Percentiles rank a stretch among this genome's conserved stretches.
phyloP scores from a whole-genome alignment of 148 eudicot genomes.

The Hydrangea macrophylla region DNA sequence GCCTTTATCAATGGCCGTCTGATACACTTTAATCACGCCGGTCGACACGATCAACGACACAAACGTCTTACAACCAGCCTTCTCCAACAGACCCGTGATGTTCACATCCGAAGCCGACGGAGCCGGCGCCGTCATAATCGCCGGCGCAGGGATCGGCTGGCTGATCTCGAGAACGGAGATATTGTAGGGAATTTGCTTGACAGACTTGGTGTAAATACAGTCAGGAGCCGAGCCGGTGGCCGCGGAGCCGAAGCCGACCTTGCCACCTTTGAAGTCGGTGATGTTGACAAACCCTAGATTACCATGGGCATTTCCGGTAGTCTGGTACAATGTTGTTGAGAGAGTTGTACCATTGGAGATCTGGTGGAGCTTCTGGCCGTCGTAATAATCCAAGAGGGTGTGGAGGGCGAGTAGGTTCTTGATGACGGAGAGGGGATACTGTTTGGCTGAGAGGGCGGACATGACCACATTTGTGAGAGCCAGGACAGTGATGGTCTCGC shows the following conservation, averaged over 20 bases:
- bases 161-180: conserved; percentile 34
- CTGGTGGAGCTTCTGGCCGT: conserved; percentile 48
- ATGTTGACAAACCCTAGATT: conserved; percentile 52
- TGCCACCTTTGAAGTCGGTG: conserved; percentile 53
- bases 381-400: conserved; percentile 64
- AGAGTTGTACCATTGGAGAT: conserved; percentile 37
- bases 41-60: conserved; percentile 21
- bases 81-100: conserved; percentile 28
- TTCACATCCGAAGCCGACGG: conserved; percentile 28
- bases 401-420: conserved; percentile 57
- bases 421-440: conserved; percentile 49
- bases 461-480: conserved; percentile 51
- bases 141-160: conserved; percentile 31
- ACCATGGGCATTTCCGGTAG: conserved; percentile 51
- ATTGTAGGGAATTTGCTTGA: conserved; percentile 46
- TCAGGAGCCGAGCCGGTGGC: conserved; percentile 36
- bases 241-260: conserved; percentile 60
- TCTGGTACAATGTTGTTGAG: conserved; percentile 61
- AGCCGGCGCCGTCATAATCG: conserved; percentile 26
- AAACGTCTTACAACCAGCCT: conserved; percentile 38
- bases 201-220: conserved; percentile 41
- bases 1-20: conserved; percentile 41
- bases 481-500: conserved; percentile 68
- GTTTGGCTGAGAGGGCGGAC: conserved; percentile 32
- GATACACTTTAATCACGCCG: conserved; percentile 28